phyloP scores from a whole-genome alignment of 1,284 basidiomycete species.

The Ustilago trichophora region DNA sequence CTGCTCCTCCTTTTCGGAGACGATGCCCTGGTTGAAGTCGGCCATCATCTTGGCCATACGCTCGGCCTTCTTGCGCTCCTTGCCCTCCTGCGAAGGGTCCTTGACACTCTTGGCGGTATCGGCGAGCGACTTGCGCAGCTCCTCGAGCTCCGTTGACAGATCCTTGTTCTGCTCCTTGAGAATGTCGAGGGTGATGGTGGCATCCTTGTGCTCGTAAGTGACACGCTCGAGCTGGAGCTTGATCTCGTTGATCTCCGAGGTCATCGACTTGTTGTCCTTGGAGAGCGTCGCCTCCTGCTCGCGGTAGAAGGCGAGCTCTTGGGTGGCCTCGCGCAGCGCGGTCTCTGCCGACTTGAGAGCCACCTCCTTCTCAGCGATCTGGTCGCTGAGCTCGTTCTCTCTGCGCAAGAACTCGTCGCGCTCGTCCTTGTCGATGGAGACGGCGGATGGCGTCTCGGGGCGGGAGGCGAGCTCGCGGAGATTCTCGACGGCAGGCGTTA shows the following conservation, averaged over 20 bases:
- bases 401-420: constrained; percentile 93
- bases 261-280: constrained; percentile 57
- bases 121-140: constrained; percentile 70
- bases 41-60: constrained; percentile 99
- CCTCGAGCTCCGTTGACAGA: constrained; percentile 86
- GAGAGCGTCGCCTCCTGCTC: constrained; percentile 73
- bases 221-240: constrained; percentile 89
- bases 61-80: constrained; percentile 98
- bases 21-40: constrained; percentile 81
- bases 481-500: constrained; percentile 82
- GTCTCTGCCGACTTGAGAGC: constrained; percentile 51
- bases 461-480: constrained; percentile 72
- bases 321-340: constrained; percentile 70
- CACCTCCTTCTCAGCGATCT: constrained; percentile 80
- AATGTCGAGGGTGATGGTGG: constrained; percentile 91
- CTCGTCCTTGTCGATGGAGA: constrained; percentile 92
- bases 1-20: constrained; percentile 93
- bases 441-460: constrained; percentile 74
- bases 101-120: constrained; percentile 43
- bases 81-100: constrained; percentile 80
- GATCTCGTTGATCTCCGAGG: constrained; percentile 81
- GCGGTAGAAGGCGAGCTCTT: constrained; percentile 86
- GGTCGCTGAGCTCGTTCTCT: constrained; percentile 96
- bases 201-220: constrained; percentile 95
- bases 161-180: constrained; percentile 95